A percentile compares a stretch with the other conserved stretches of the same genome.
These are phyloP conservation scores for Rhizopogon vesiculosus DNA, from an alignment of 768 basidiomycete genomes.

Conservation along the genomic window DNA sequence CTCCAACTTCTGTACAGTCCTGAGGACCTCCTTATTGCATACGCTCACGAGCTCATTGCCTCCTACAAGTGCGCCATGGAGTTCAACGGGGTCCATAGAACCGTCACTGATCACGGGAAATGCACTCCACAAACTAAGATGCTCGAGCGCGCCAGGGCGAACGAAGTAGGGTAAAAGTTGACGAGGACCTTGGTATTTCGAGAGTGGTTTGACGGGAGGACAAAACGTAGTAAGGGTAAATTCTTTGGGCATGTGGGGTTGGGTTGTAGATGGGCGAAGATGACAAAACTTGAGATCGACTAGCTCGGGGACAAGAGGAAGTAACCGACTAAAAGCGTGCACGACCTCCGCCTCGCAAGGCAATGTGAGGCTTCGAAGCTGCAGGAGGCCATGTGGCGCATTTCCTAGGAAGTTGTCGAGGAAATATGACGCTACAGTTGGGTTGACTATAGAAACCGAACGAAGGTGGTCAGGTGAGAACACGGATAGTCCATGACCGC, in stretches of 20 bases:
- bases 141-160: neutral
- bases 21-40: neutral
- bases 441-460: conserved; percentile 1
- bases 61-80: neutral
- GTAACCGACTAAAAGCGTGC: neutral
- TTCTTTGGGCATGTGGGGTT: neutral
- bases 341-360: neutral
- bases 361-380: conserved; percentile 1
- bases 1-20: neutral
- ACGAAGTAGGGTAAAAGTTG: conserved; percentile 2
- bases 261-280: neutral
- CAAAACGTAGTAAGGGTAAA: neutral
- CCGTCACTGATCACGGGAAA: neutral
- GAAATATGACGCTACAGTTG: neutral
- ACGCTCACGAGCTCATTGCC: neutral
- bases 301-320: conserved; percentile 1
- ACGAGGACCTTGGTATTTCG: conserved; percentile 3
- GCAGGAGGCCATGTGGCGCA: neutral
- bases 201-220: neutral
- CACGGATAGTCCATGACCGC: neutral
- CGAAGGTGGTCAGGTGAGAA: neutral
- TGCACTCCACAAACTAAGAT: conserved; percentile 1
- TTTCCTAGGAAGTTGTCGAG: neutral
- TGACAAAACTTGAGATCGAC: conserved; percentile 1
- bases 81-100: neutral